Conservation (phyloP, 306 rosid species). For the Castanea mollissima region DNA sequence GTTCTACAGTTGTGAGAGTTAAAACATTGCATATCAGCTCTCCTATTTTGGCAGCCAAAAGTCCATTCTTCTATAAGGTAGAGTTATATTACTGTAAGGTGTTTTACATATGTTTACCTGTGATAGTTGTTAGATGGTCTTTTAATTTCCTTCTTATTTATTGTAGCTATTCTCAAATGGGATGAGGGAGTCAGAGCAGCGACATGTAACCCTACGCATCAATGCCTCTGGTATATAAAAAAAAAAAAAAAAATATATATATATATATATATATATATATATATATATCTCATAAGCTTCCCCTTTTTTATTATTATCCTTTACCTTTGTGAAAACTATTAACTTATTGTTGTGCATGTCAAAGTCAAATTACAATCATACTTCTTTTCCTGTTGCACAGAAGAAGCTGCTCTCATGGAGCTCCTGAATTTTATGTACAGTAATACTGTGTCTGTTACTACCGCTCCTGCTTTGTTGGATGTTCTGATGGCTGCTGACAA, state of each 20-base stretch:
- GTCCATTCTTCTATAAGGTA: slow-evolving; percentile 97
- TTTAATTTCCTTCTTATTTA: slow-evolving; percentile 11
- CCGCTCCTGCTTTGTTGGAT: slow-evolving; percentile 85
- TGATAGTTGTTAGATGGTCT: background rate
- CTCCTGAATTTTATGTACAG: slow-evolving; percentile 95
- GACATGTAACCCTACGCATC: slow-evolving; percentile 82
- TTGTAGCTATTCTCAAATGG: slow-evolving; percentile 91
- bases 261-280: too few relatives aligned
- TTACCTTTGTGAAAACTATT: background rate
- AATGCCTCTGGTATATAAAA: slow-evolving; percentile 68
- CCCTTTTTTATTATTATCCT: background rate
- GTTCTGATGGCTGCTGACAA: slow-evolving; percentile 99
- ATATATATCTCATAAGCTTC: slow-evolving; percentile 1
- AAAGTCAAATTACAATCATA: slow-evolving; percentile 21
- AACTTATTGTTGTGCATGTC: background rate
- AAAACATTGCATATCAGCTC: slow-evolving; percentile 90
- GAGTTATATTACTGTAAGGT: slow-evolving; percentile 4
- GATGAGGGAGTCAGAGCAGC: slow-evolving; percentile 94
- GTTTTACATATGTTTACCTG: slow-evolving; percentile 6
- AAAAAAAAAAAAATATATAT: background rate
- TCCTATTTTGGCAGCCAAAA: slow-evolving; percentile 98
- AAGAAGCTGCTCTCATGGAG: slow-evolving; percentile 97
- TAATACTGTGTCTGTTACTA: slow-evolving; percentile 49
- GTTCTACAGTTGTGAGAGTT: slow-evolving; percentile 66
- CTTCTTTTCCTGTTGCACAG: slow-evolving; percentile 46